Base-by-base conservation (phyloP, 179 eudicot species). In the Beta macrorhiza region DNA sequence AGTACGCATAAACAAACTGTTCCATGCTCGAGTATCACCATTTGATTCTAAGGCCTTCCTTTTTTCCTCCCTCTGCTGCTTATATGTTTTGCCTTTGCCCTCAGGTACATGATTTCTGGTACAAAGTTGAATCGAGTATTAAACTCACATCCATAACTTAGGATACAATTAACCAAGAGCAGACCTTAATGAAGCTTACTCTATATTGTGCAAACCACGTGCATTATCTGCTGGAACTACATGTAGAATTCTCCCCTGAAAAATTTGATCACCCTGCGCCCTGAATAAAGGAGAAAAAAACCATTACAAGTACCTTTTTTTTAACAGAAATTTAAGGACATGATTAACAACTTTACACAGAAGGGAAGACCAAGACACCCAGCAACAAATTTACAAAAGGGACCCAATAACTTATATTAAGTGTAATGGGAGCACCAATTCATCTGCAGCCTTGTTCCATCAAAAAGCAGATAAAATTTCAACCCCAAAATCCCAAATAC, bases 21-120 rank as follows among this genome's bases (percentile, higher is more conserved):
- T 94, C 99, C 99, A 96, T 55, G 97, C 90, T 85, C 70, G 88
- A 58, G 94, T 92, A 85, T 91, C 87, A 71, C 98, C 99, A 80
- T 90, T 78, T 70, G 97, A 90, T 88, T 96, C 99, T 59, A 93
- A 90, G 73, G 91, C 86, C 89, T 92, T 96, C 83, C 85, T 91
- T 76, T 90, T 89, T 51, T 90, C 93, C 84, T 83, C 88, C 85
- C 90, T 91, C 81, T 86, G 80, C 75, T 87, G 96, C 90, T 94
- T 96, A 59, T 91, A 89, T 75, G 94, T 87, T 81, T 90, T 93
- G 55, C 88, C 84, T 67, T 86, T 86, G 32, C 86, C 75, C 73
- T 74, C 87, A 44, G 81, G 67, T 49, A 75, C 65, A 78, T 81
- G 84, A 73, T 58, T 87, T 83, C 93, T 91, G 80, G 77, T 53